A percentile compares a stretch with the other conserved stretches of the same genome.
Conservation (phyloP, 345 rosid genomes). For the Eucalyptus erythrocorys region DNA sequence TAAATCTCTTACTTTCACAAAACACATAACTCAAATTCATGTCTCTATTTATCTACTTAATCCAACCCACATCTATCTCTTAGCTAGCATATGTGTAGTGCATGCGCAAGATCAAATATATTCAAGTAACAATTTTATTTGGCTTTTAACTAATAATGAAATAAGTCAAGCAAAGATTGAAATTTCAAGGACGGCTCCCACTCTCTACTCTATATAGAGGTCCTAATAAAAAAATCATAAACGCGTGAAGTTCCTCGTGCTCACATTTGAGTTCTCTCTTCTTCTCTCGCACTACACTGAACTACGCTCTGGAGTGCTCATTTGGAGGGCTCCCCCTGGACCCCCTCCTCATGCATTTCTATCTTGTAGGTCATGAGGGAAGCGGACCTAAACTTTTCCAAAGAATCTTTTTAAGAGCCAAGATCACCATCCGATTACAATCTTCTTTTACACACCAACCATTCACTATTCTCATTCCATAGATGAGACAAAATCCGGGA, state of each 20-base stretch:
- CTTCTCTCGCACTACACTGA: accelerated
- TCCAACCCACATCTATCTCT: not conserved
- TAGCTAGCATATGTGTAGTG: not conserved
- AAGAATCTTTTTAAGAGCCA: not conserved
- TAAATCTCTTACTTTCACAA: not conserved
- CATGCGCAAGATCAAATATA: not conserved
- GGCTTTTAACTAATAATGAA: not conserved
- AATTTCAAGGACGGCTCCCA: not conserved
- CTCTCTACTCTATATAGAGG: not conserved
- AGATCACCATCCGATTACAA: not conserved
- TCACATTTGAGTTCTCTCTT: not conserved
- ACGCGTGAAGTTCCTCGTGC: not conserved
- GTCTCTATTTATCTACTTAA: not conserved
- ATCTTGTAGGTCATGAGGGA: not conserved
- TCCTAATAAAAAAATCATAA: not conserved
- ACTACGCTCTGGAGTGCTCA: not conserved
- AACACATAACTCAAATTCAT: not conserved
- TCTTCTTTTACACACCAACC: not conserved
- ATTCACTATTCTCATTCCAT: not conserved
- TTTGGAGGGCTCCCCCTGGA: not conserved
- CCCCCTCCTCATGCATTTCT: not conserved
- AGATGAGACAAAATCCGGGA: not conserved
- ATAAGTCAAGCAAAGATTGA: not conserved
- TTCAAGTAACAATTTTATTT: not conserved
- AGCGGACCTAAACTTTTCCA: not conserved